These are phyloP conservation scores for Areca catechu DNA, from an alignment of 176 grass and related monocot genomes.

Conservation along the genomic window DNA sequence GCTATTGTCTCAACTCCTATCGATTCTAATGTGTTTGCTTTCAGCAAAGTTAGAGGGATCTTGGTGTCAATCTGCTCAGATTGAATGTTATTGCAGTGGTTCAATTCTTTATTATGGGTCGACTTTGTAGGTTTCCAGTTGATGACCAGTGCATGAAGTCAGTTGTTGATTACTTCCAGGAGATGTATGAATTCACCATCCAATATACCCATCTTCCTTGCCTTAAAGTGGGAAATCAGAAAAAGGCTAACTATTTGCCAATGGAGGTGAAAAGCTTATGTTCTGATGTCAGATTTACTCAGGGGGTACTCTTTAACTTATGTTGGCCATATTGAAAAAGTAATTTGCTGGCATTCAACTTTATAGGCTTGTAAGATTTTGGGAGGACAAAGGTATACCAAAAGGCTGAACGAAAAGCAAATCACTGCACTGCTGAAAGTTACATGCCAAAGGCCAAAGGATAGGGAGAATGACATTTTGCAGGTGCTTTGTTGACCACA, in stretches of 20 bases:
- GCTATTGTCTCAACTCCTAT: background rate
- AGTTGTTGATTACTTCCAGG: slow-evolving; percentile 44
- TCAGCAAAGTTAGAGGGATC: background rate
- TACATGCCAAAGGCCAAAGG: slow-evolving; percentile 29
- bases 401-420: slow-evolving; percentile 35
- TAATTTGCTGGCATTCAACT: background rate
- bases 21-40: background rate
- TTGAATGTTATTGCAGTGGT: no score
- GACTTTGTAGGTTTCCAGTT: slow-evolving; percentile 10
- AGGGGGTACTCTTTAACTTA: background rate
- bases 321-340: background rate
- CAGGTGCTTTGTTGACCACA: slow-evolving; percentile 8
- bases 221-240: slow-evolving; percentile 45
- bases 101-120: background rate
- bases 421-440: slow-evolving; percentile 16
- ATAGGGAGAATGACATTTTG: slow-evolving; percentile 23
- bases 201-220: slow-evolving; percentile 42
- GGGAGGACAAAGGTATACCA: slow-evolving; percentile 46
- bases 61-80: background rate
- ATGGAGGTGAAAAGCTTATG: slow-evolving; percentile 51
- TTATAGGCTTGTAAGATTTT: slow-evolving; percentile 58
- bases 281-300: slow-evolving; percentile 2
- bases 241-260: slow-evolving; percentile 54
- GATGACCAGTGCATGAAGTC: slow-evolving; percentile 20
- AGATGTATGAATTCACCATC: slow-evolving; percentile 33